phyloP scores from a whole-genome alignment of 2,329 filamentous ascomycete species.

The Cordyceps cicadae region DNA sequence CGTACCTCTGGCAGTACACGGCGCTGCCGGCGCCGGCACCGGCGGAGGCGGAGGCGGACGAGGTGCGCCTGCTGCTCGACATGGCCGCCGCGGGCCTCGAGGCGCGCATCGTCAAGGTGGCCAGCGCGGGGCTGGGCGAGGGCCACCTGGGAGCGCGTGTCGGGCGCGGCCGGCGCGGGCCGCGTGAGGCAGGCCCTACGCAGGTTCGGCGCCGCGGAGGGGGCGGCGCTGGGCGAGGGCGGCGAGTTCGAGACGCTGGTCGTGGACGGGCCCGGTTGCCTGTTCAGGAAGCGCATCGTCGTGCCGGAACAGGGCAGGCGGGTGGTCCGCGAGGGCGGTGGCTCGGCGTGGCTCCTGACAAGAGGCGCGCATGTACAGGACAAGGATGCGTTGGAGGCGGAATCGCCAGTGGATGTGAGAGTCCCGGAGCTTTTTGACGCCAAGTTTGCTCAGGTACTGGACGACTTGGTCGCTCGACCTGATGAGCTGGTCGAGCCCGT shows the following conservation, averaged over 20 bases:
- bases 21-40: slow-evolving; percentile 47
- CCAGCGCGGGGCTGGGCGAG: slow-evolving; percentile 80
- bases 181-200: slow-evolving; percentile 46
- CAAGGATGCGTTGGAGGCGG: slow-evolving; percentile 20
- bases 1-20: slow-evolving; percentile 90
- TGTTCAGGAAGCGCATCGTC: slow-evolving; percentile 67
- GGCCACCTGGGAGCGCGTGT: slow-evolving; percentile 72
- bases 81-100: slow-evolving; percentile 74
- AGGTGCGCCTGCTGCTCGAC: slow-evolving; percentile 61
- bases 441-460: slow-evolving; percentile 41
- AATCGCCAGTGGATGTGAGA: slow-evolving; percentile 22
- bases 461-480: slow-evolving; percentile 19
- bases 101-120: slow-evolving; percentile 90
- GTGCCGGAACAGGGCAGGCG: slow-evolving; percentile 46
- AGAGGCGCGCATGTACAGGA: slow-evolving; percentile 44
- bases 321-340: slow-evolving; percentile 61
- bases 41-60: slow-evolving; percentile 22
- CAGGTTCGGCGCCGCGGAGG: slow-evolving; percentile 59
- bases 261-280: slow-evolving; percentile 61
- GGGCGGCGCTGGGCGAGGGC: slow-evolving; percentile 79
- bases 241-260: slow-evolving; percentile 95
- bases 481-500: not conserved
- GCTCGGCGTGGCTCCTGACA: slow-evolving; percentile 65
- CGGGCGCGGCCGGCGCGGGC: slow-evolving; percentile 41
- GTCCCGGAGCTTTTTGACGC: slow-evolving; percentile 60